Percentiles rank a stretch among this genome's conserved stretches.
Evolutionary conservation across 2,329 filamentous ascomycete genomes (phyloP).

Genomic region (Claviceps quebecensis): DNA sequence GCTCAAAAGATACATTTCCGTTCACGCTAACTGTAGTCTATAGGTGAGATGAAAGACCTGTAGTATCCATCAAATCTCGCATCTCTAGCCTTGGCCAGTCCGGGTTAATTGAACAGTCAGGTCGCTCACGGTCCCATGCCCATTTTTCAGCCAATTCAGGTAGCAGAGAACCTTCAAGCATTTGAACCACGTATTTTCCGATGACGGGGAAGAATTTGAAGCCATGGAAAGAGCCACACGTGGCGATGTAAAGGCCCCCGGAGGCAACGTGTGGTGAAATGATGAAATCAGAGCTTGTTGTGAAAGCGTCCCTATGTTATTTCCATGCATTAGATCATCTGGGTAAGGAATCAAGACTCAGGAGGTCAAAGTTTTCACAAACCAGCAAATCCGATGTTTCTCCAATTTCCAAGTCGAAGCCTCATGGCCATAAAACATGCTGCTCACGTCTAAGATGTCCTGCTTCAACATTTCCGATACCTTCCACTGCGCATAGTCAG

Average conservation of each 20-base stretch:
- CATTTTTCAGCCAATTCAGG: conserved; percentile 31
- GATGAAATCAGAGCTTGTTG: conserved; percentile 46
- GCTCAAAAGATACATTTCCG: neutral
- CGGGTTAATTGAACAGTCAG: conserved; percentile 35
- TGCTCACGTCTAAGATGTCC: conserved; percentile 42
- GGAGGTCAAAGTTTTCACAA: conserved; percentile 13
- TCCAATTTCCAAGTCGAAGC: conserved; percentile 42
- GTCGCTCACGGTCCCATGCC: conserved; percentile 46
- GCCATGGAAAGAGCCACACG: conserved; percentile 52
- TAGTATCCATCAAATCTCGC: conserved; percentile 30
- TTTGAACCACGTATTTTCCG: conserved; percentile 46
- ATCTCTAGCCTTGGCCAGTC: conserved; percentile 46
- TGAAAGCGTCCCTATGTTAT: conserved; percentile 46
- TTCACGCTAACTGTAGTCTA: conserved; percentile 10
- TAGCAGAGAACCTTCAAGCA: conserved; percentile 32
- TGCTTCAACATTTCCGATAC: conserved; percentile 39
- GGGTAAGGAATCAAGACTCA: too few relatives aligned
- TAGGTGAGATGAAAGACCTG: conserved; percentile 12
- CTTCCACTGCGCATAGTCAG: conserved; percentile 50
- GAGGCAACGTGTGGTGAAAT: conserved; percentile 41
- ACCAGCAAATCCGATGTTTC: conserved; percentile 55
- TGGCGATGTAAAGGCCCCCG: conserved; percentile 44
- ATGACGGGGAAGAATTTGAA: conserved; percentile 55
- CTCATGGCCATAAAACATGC: conserved; percentile 44
- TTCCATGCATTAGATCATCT: too few relatives aligned